Percentiles rank a stretch among this genome's conserved stretches.
Conservation (phyloP, 257 asterid genomes). For the Jacaranda copaia region DNA sequence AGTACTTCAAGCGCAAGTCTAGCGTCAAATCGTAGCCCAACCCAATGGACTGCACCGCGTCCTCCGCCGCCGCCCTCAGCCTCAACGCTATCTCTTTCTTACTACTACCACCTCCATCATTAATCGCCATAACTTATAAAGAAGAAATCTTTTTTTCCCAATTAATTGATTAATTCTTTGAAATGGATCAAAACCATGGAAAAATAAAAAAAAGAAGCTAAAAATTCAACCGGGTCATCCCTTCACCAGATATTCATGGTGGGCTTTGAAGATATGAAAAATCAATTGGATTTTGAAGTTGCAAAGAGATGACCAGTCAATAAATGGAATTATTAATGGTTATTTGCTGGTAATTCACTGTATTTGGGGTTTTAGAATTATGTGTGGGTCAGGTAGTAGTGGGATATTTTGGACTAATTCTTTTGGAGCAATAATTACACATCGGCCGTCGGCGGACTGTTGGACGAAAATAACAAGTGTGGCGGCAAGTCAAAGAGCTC, state of each 20-base stretch:
- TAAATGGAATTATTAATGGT: background rate
- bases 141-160: background rate
- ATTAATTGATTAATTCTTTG: background rate
- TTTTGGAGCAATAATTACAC: background rate
- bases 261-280: conserved; percentile 8
- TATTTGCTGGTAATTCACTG: conserved; percentile 22
- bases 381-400: conserved; percentile 31
- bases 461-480: background rate
- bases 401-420: background rate
- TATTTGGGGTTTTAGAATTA: conserved; percentile 13
- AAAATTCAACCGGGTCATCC: background rate
- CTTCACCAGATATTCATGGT: background rate
- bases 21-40: conserved; percentile 71
- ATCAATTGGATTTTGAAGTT: conserved; percentile 20
- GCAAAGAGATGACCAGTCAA: conserved; percentile 35
- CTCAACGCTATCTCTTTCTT: conserved; percentile 63
- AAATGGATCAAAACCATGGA: background rate
- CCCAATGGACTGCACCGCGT: conserved; percentile 72
- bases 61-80: conserved; percentile 73
- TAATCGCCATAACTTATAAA: conserved; percentile 34
- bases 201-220: background rate
- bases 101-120: conserved; percentile 42
- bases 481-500: conserved; percentile 38
- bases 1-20: conserved; percentile 63
- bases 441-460: background rate